Percentiles rank a stretch among this genome's conserved stretches.
Evolutionary conservation across 1,284 basidiomycete species (phyloP).

Genomic region (Megacollybia platyphylla): DNA sequence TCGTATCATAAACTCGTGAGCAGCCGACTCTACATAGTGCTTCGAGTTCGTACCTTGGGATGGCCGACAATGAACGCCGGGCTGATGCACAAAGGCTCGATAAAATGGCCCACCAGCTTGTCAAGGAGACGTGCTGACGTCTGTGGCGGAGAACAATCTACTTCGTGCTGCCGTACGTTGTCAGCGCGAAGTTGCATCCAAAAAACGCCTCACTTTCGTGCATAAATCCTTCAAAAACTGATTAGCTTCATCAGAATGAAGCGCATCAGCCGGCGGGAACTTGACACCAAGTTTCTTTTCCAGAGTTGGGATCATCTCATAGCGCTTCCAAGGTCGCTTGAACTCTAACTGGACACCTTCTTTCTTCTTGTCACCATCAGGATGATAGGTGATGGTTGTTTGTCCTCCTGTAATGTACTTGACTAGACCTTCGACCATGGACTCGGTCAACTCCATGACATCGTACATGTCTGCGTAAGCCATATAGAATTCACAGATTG

Average conservation of each 20-base stretch:
- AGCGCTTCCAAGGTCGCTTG: slow-evolving; percentile 94
- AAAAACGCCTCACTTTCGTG: slow-evolving; percentile 44
- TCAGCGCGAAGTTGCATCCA: background rate
- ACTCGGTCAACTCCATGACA: slow-evolving; percentile 95
- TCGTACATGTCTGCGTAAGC: slow-evolving; percentile 99
- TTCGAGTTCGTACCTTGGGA: slow-evolving; percentile 44
- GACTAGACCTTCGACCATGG: slow-evolving; percentile 85
- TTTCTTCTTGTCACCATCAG: slow-evolving; percentile 81
- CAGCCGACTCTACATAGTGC: no score
- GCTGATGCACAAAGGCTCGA: slow-evolving; percentile 93
- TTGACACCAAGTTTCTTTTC: slow-evolving; percentile 89
- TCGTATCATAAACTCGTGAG: no score
- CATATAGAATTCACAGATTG: slow-evolving; percentile 99
- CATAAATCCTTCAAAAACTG: slow-evolving; percentile 81
- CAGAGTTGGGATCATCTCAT: slow-evolving; percentile 94
- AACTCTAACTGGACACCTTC: slow-evolving; percentile 77
- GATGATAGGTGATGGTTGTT: slow-evolving; percentile 83
- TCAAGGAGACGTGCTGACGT: slow-evolving; percentile 17
- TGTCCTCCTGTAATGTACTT: slow-evolving; percentile 76
- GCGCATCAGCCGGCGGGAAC: slow-evolving; percentile 88
- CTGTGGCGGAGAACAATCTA: slow-evolving; percentile 94
- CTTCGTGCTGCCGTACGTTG: slow-evolving; percentile 58
- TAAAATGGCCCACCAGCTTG: slow-evolving; percentile 86
- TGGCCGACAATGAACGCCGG: slow-evolving; percentile 98
- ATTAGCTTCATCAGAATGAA: slow-evolving; percentile 86